A percentile compares a stretch with the other conserved stretches of the same genome.
Evolutionary conservation across 345 rosid species (phyloP).

Genomic region (Aethionema arabicum): DNA sequence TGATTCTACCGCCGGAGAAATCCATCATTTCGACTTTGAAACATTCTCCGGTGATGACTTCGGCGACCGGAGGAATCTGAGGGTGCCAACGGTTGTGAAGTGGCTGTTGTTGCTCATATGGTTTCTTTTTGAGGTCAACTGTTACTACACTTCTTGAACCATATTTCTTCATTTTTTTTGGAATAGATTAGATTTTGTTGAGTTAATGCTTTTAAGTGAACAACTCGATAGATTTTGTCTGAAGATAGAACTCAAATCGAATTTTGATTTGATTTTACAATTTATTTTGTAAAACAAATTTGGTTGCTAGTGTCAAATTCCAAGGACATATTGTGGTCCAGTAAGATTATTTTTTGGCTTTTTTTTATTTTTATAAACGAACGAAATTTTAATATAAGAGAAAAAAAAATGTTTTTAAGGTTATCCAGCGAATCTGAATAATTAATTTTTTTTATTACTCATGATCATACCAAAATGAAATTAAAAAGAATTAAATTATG

Average conservation of each 20-base stretch:
- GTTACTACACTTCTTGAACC: not conserved
- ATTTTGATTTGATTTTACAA: constrained; percentile 20
- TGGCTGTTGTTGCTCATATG: not conserved
- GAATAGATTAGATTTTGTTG: constrained; percentile 16
- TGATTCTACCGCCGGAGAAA: too few relatives aligned
- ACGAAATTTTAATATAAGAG: too few relatives aligned
- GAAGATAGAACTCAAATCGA: constrained; percentile 4
- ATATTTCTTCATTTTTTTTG: not conserved
- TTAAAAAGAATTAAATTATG: too few relatives aligned
- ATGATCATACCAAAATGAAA: too few relatives aligned
- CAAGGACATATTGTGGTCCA: too few relatives aligned
- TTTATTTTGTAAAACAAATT: not conserved
- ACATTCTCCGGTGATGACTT: not conserved
- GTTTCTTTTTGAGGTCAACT: not conserved
- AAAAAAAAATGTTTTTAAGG: too few relatives aligned
- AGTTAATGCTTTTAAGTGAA: constrained; percentile 1
- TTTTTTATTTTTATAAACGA: too few relatives aligned
- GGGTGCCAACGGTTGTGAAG: not conserved
- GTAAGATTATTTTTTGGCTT: too few relatives aligned
- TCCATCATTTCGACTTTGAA: too few relatives aligned
- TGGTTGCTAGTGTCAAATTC: too few relatives aligned
- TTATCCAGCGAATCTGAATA: too few relatives aligned
- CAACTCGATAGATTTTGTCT: constrained; percentile 25
- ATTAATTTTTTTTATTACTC: too few relatives aligned
- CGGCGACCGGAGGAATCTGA: constrained; percentile 15